These are phyloP conservation scores for Lobosporangium transversale DNA, from an alignment of 192 early-diverging fungal genomes.

Conservation along the genomic window DNA sequence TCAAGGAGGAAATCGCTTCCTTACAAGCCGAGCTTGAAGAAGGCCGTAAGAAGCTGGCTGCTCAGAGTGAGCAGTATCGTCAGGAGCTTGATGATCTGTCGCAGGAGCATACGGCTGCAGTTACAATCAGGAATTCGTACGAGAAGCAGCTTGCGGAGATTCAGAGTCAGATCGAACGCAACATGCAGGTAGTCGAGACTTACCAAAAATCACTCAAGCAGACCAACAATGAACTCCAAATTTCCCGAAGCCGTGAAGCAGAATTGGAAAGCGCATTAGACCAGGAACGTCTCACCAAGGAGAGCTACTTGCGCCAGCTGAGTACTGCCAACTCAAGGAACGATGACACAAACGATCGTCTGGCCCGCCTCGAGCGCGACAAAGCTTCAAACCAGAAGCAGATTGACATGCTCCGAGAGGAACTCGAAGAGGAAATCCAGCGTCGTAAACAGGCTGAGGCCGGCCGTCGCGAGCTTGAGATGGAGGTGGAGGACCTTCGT, in stretches of 20 bases:
- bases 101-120: constrained; percentile 37
- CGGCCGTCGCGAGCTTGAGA: constrained; percentile 38
- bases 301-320: constrained; percentile 44
- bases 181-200: constrained; percentile 40
- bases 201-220: constrained; percentile 47
- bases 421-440: constrained; percentile 46
- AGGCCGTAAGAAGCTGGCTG: constrained; percentile 55
- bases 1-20: constrained; percentile 62
- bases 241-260: constrained; percentile 34
- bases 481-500: constrained; percentile 40
- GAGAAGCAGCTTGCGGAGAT: constrained; percentile 47
- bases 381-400: constrained; percentile 49
- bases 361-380: constrained; percentile 46
- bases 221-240: constrained; percentile 47
- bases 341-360: constrained; percentile 42
- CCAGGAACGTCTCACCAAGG: constrained; percentile 48
- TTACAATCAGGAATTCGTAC: constrained; percentile 27
- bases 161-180: constrained; percentile 40
- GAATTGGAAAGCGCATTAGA: constrained; percentile 46
- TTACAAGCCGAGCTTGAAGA: constrained; percentile 63
- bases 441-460: constrained; percentile 43
- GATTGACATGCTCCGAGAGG: constrained; percentile 44
- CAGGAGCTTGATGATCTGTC: constrained; percentile 62
- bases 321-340: constrained; percentile 50
- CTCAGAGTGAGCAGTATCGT: constrained; percentile 58